Evolutionary conservation across 306 rosid species (phyloP).

Genomic region (Prunus kanzakura): DNA sequence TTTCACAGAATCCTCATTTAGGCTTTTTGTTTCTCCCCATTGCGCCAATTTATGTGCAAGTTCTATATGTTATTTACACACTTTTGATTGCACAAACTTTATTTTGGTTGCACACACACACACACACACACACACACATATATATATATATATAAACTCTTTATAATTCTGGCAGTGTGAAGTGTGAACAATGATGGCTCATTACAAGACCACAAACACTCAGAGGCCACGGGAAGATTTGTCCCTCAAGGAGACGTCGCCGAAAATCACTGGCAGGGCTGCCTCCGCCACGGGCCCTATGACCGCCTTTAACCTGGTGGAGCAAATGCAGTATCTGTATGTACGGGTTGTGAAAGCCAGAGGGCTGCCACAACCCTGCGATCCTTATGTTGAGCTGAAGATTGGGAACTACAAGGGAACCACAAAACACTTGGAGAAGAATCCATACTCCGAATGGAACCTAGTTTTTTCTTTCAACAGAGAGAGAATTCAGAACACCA

Average conservation of each 20-base stretch:
- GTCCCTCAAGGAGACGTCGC: slow-evolving; percentile 4
- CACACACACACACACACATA: too few relatives aligned
- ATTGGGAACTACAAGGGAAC: slow-evolving; percentile 9
- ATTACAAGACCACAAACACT: neutral
- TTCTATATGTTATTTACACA: too few relatives aligned
- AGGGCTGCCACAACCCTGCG: neutral
- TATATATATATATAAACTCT: neutral
- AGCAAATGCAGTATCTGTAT: slow-evolving; percentile 27
- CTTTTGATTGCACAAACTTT: too few relatives aligned
- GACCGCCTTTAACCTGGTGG: slow-evolving; percentile 26
- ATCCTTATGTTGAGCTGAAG: neutral
- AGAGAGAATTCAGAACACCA: neutral
- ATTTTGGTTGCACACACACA: too few relatives aligned
- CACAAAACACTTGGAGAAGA: neutral
- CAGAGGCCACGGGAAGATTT: neutral
- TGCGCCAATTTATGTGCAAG: too few relatives aligned
- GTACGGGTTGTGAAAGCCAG: slow-evolving; percentile 33
- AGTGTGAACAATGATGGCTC: neutral
- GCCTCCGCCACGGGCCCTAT: neutral
- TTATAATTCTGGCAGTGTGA: neutral
- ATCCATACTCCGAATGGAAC: neutral
- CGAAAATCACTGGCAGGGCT: neutral
- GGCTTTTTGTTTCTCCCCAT: too few relatives aligned
- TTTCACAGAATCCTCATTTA: too few relatives aligned
- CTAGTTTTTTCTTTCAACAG: neutral